Evolutionary conservation across 495 filamentous ascomycete species (phyloP), one percentile per base, ranked within the genome.

Genomic region (Hypoxylon lenormandii): DNA sequence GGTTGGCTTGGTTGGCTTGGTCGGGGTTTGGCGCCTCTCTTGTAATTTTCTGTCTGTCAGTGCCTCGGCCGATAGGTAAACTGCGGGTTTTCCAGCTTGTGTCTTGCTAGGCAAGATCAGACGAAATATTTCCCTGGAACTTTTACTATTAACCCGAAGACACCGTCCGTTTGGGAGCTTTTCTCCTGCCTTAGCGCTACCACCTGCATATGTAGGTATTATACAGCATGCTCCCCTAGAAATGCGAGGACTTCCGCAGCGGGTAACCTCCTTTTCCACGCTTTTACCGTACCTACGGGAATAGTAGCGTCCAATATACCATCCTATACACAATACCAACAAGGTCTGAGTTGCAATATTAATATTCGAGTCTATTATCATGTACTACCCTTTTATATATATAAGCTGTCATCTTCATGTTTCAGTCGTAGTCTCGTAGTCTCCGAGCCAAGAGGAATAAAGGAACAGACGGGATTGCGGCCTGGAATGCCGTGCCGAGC

Each of bases 111-210:
- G 37, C 23, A 51, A 70, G 60, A 70, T 70, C 66, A 62, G 66
- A 70, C 42, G 66, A 70, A 70, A 70, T 54, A 64, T 69, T 53
- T 45, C 51, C 26, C 55, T n/a, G 37, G 48, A 28, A 19, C 55
- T 16, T 49, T 21, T 43, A 56, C 42, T 36, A 47, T 40, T 42
- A 50, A 5, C 43, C 60, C 60, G 15, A 70, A 49, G 60, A 69
- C 50, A 70, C 67, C 67, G 67, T 70, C 67, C 50, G 61, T 60
- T 65, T 70, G 67, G 67, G 61, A 70, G 50, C 51, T 53, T 57
- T 70, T 59, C 67, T 70, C 67, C 67, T 70, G 67, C 67, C 61
- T 66, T 70, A 70, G 67, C 67, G 67, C 62, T 70, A 13, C 61
- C 60, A 69, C 66, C 54, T 69, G 60, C 66, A 64, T 69, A 64